These are phyloP conservation scores for Tuber melanosporum DNA, from an alignment of 495 filamentous ascomycete species.

Conservation along the genomic window DNA sequence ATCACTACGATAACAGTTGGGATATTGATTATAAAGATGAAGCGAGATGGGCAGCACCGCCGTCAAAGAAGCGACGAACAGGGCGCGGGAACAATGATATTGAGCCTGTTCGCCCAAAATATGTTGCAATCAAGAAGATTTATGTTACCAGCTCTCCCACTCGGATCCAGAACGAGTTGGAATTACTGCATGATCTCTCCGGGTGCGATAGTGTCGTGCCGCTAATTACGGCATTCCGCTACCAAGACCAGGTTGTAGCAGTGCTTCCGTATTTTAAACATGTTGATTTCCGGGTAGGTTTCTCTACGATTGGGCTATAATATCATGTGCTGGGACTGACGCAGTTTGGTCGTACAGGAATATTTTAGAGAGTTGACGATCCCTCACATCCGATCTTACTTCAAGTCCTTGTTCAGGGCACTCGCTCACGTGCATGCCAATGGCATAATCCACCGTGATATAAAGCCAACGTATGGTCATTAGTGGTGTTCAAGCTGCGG, in stretches of 20 bases:
- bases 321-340: not conserved
- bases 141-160: slow-evolving; percentile 92
- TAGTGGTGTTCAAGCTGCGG: not conserved
- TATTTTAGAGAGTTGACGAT: slow-evolving; percentile 87
- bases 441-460: slow-evolving; percentile 87
- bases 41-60: slow-evolving; percentile 50
- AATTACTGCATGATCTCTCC: slow-evolving; percentile 84
- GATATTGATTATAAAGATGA: slow-evolving; percentile 63
- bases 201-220: slow-evolving; percentile 80
- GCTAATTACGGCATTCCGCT: slow-evolving; percentile 89
- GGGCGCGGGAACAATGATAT: slow-evolving; percentile 32
- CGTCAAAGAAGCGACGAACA: slow-evolving; percentile 33
- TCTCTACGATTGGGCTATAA: not conserved
- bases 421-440: slow-evolving; percentile 73
- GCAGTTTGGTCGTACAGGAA: slow-evolving; percentile 44
- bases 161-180: slow-evolving; percentile 93
- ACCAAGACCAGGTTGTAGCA: slow-evolving; percentile 89
- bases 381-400: slow-evolving; percentile 77
- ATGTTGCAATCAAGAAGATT: slow-evolving; percentile 97
- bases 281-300: slow-evolving; percentile 69
- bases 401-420: slow-evolving; percentile 79
- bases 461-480: slow-evolving; percentile 77
- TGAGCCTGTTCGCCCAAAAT: slow-evolving; percentile 53
- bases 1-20: slow-evolving; percentile 80
- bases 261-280: slow-evolving; percentile 93